phyloP scores from a whole-genome alignment of 352 stramenopile species.

The Phytophthora rubi region DNA sequence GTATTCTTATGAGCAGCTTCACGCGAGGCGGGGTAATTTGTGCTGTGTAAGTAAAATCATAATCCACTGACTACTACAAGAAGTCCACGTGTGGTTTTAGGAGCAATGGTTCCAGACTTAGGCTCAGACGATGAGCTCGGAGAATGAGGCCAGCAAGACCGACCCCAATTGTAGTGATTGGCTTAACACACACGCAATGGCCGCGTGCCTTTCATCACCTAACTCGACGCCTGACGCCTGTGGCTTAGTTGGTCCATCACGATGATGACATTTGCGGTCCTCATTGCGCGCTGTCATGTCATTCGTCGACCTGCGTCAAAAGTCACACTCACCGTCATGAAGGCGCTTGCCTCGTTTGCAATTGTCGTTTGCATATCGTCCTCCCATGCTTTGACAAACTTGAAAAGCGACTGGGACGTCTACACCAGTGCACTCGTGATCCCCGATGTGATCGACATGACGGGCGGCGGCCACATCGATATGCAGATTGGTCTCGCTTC shows the following conservation, averaged over 20 bases:
- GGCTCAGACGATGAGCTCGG: background rate
- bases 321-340: slow-evolving; percentile 11
- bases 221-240: slow-evolving; percentile 1
- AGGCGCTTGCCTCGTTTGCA: background rate
- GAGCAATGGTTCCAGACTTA: background rate
- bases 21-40: too few species aligned
- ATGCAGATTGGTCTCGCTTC: slow-evolving; percentile 49
- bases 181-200: slow-evolving; percentile 9
- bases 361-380: background rate
- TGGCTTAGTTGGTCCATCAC: slow-evolving; percentile 13
- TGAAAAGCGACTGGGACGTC: slow-evolving; percentile 49
- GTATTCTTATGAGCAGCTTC: background rate
- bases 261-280: slow-evolving; percentile 7
- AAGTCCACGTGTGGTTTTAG: too few species aligned
- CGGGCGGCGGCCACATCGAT: slow-evolving; percentile 41
- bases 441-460: slow-evolving; percentile 55
- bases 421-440: slow-evolving; percentile 43
- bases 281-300: background rate
- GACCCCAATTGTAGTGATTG: slow-evolving; percentile 21
- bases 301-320: slow-evolving; percentile 21
- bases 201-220: slow-evolving; percentile 16
- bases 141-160: slow-evolving; percentile 22
- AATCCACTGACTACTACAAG: too few species aligned
- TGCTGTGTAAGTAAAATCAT: too few species aligned
- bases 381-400: slow-evolving; percentile 24